These are phyloP conservation scores for Paramecium bursaria DNA, from an alignment of 73 alveolate species.

Conservation along the genomic window DNA sequence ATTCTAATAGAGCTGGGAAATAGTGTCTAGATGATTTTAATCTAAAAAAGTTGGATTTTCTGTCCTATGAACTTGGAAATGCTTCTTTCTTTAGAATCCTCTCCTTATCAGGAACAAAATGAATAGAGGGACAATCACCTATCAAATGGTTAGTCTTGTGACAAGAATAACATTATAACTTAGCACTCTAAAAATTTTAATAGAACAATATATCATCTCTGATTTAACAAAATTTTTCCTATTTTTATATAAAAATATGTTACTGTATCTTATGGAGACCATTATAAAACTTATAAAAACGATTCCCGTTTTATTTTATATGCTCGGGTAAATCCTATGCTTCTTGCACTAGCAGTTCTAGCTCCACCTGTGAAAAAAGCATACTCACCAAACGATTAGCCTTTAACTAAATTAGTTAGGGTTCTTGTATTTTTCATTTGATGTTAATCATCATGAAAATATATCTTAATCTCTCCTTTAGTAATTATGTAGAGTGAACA, in stretches of 20 bases:
- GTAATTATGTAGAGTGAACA: slow-evolving; percentile 49
- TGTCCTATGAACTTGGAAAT: slow-evolving; percentile 12
- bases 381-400: slow-evolving; percentile 73
- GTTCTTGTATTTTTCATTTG: slow-evolving; percentile 16
- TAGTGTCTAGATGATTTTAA: background rate
- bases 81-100: slow-evolving; percentile 20
- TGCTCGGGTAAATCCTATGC: slow-evolving; percentile 73
- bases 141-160: slow-evolving; percentile 5
- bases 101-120: slow-evolving; percentile 47
- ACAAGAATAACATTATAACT: slow-evolving; percentile 40
- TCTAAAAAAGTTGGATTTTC: slow-evolving; percentile 11
- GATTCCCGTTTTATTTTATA: slow-evolving; percentile 40
- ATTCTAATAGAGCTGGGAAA: slow-evolving; percentile 8
- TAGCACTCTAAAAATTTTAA: slow-evolving; percentile 10
- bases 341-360: slow-evolving; percentile 72
- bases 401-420: slow-evolving; percentile 39
- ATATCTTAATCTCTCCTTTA: slow-evolving; percentile 45
- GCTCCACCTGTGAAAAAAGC: slow-evolving; percentile 74
- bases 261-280: slow-evolving; percentile 3
- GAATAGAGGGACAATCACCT: slow-evolving; percentile 33
- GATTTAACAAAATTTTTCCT: slow-evolving; percentile 53
- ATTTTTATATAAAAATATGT: background rate
- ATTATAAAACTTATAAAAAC: slow-evolving; percentile 11
- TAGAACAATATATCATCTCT: background rate
- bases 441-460: slow-evolving; percentile 15